phyloP scores from a whole-genome alignment of 192 early-diverging fungal species.

The Pecoramyces ruminantium region DNA sequence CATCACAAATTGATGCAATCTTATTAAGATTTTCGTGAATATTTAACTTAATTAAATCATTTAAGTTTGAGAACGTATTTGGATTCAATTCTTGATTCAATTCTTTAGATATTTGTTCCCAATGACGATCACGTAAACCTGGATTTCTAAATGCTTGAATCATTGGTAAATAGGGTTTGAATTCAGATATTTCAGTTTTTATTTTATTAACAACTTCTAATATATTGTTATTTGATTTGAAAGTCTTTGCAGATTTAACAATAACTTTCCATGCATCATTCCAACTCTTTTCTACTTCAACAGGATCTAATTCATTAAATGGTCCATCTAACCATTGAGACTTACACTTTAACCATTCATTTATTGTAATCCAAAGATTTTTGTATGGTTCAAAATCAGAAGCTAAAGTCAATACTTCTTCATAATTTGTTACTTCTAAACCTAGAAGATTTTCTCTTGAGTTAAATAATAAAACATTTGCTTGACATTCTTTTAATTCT shows the following conservation, averaged over 20 bases:
- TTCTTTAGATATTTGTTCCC: slow-evolving; percentile 34
- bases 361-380: slow-evolving; percentile 29
- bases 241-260: slow-evolving; percentile 35
- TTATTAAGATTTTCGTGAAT: slow-evolving; percentile 26
- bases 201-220: slow-evolving; percentile 9
- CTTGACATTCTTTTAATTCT: slow-evolving; percentile 37
- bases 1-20: slow-evolving; percentile 41
- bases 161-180: slow-evolving; percentile 38
- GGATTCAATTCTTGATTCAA: slow-evolving; percentile 26
- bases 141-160: slow-evolving; percentile 42
- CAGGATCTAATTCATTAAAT: slow-evolving; percentile 34
- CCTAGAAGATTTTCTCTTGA: slow-evolving; percentile 36
- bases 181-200: slow-evolving; percentile 42
- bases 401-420: slow-evolving; percentile 23
- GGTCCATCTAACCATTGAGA: slow-evolving; percentile 30
- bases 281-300: slow-evolving; percentile 38
- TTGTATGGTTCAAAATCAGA: slow-evolving; percentile 44
- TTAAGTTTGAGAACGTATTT: slow-evolving; percentile 23
- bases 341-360: slow-evolving; percentile 39
- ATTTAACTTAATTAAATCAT: slow-evolving; percentile 31
- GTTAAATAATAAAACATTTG: slow-evolving; percentile 25
- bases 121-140: slow-evolving; percentile 40
- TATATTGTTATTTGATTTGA: slow-evolving; percentile 13
- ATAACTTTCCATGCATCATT: slow-evolving; percentile 30
- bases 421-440: slow-evolving; percentile 33